These are phyloP conservation scores for Candida loeiensis DNA, from an alignment of 805 yeast genomes.

Conservation along the genomic window DNA sequence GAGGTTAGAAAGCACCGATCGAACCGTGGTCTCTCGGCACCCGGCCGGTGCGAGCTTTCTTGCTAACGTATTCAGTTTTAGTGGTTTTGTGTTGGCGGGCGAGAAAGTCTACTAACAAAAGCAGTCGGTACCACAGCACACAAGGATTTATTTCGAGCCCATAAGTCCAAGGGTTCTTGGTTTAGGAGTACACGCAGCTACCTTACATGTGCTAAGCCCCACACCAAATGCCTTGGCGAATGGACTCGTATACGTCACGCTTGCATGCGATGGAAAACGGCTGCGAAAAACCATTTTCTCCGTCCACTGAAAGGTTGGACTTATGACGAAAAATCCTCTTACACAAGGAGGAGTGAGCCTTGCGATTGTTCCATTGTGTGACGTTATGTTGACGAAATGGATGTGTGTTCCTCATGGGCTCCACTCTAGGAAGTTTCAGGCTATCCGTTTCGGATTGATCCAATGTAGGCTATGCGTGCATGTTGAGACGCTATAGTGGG, in stretches of 20 bases:
- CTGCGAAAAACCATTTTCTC: slow-evolving; percentile 9
- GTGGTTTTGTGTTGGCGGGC: slow-evolving; percentile 7
- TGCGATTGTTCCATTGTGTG: slow-evolving; percentile 6
- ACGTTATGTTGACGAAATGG: neutral
- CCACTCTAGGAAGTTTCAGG: slow-evolving; percentile 5
- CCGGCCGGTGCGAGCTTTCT: neutral
- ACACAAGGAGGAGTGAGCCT: slow-evolving; percentile 4
- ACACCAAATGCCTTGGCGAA: neutral
- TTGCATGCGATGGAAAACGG: neutral
- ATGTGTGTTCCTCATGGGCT: neutral
- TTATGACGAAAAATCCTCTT: neutral
- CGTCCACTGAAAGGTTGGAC: neutral
- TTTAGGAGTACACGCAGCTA: slow-evolving; percentile 1
- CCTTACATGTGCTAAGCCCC: slow-evolving; percentile 2
- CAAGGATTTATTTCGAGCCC: neutral
- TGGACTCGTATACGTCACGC: neutral
- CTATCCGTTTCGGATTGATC: slow-evolving; percentile 10
- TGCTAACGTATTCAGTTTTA: neutral
- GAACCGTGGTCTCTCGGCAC: neutral
- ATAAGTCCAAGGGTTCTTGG: neutral
- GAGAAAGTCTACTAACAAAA: neutral
- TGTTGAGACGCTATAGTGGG: slow-evolving; percentile 3
- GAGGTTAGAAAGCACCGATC: neutral
- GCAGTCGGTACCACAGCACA: neutral
- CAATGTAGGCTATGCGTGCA: slow-evolving; percentile 8